Percentiles rank a stretch among this genome's conserved stretches.
These are phyloP conservation scores for Morella rubra DNA, from an alignment of 306 rosid species.

Conservation along the genomic window DNA sequence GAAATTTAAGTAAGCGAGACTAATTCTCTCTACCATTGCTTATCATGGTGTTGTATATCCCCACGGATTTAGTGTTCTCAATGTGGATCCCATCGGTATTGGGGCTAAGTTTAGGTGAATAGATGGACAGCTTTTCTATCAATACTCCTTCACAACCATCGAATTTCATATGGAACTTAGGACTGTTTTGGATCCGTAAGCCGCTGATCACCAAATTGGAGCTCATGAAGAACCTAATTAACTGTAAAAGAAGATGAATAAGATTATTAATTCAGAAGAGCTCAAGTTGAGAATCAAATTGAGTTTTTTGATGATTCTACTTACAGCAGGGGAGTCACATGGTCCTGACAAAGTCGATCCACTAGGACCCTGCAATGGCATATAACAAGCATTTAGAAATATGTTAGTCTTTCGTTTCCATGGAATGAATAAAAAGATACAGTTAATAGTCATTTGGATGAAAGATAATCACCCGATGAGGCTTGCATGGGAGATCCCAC, in stretches of 20 bases:
- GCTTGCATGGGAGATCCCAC: conserved; percentile 99
- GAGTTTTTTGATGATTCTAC: conserved; percentile 29
- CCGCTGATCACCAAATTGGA: conserved; percentile 66
- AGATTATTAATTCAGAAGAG: not conserved
- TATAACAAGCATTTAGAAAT: conserved; percentile 13
- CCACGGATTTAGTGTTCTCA: conserved; percentile 63
- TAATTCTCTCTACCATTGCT: conserved; percentile 58
- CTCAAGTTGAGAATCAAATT: not conserved
- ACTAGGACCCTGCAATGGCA: conserved; percentile 60
- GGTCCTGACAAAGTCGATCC: conserved; percentile 70
- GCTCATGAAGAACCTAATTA: conserved; percentile 91
- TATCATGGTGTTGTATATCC: conserved; percentile 67
- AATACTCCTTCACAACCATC: conserved; percentile 87
- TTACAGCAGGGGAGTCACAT: conserved; percentile 88
- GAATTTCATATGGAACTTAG: conserved; percentile 83
- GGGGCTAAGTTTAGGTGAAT: conserved; percentile 93
- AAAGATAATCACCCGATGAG: conserved; percentile 68
- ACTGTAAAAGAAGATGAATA: conserved; percentile 35
- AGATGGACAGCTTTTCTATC: conserved; percentile 62
- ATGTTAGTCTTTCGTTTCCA: conserved; percentile 7
- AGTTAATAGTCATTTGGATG: not conserved
- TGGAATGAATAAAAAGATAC: conserved; percentile 9
- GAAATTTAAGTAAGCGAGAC: not conserved
- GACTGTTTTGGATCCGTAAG: conserved; percentile 72
- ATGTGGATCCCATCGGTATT: conserved; percentile 95